Evolutionary conservation across 768 basidiomycete species (phyloP), one percentile per base, ranked within the genome.

Genomic region (Cubamyces lactineus): DNA sequence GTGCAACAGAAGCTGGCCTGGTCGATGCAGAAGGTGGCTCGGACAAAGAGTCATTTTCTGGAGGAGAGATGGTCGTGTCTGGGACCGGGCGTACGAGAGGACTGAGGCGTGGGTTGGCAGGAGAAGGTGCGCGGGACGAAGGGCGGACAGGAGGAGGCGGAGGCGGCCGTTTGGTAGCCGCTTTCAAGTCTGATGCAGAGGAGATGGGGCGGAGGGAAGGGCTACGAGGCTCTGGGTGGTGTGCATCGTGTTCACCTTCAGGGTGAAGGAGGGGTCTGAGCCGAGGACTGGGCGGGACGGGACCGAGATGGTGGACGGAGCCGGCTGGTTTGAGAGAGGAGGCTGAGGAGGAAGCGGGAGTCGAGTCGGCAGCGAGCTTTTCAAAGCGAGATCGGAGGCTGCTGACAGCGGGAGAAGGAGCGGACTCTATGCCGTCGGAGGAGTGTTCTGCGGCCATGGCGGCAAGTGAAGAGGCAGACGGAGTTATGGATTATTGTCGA

Each of bases 321-420:
- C 51, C 19, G 13, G 59, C 24, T 3, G 63, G 63, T 45, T 66
- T 66, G 59, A 63, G 57, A 28, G 63, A 34, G 39, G 63, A 34
- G 39, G 26, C 16, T 2, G 57, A 12, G 12, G 57, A 7, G 11
- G 64, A 19, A 43, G 70, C 42, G 38, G 61, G 40, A 39, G 71
- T 70, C 13, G 78, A 74, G 11, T 77, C 76, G 48, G 77, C 76
- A 3, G 88, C 86, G 24, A 90, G 75, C 66, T 85, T 82, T 70
- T 92, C 90, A 69, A 91, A 92, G 68, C 78, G 83, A 30, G 87
- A 89, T 47, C 83, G 83, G 17, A 92, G 78, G 62, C 80, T 89
- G 72, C 82, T 86, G 55, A 92, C 89, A 2, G 89, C 85, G 41
- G 84, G 83, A 17, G 81, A 77, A 40, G 86, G 79, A 3, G 75